Evolutionary conservation across 202 grass and related monocot species (phyloP).

Genomic region (Bolboschoenoplectus hybrid): DNA sequence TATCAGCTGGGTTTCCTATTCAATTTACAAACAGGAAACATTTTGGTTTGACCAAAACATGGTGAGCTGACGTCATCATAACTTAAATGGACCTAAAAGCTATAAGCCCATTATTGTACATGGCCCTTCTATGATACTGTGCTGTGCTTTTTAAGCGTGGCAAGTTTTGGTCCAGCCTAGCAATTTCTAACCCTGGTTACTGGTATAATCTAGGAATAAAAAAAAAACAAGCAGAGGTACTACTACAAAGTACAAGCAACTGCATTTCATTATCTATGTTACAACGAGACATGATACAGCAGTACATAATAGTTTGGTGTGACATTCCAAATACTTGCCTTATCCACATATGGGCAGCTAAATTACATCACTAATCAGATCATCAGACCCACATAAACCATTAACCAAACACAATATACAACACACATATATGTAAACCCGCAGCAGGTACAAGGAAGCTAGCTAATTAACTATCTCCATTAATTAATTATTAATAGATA

Average conservation of each 20-base stretch:
- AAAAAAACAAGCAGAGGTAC: no score
- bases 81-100: neutral
- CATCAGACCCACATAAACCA: neutral
- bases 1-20: neutral
- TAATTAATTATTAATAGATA: neutral
- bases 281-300: neutral
- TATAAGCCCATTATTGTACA: neutral
- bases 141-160: neutral
- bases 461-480: conserved; percentile 5
- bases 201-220: neutral
- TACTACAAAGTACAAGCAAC: neutral
- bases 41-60: neutral
- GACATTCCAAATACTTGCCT: neutral
- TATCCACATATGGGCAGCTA: neutral
- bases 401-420: neutral
- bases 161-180: neutral
- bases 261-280: conserved; percentile 2
- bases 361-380: neutral
- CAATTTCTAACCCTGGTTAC: neutral
- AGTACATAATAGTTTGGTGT: neutral
- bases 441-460: neutral
- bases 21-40: neutral
- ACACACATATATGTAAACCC: neutral
- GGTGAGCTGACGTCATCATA: neutral
- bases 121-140: neutral